Evolutionary conservation across 2,329 filamentous ascomycete genomes (phyloP), one percentile per base, ranked within the genome.

Genomic region (Aspergillus cejpii): DNA sequence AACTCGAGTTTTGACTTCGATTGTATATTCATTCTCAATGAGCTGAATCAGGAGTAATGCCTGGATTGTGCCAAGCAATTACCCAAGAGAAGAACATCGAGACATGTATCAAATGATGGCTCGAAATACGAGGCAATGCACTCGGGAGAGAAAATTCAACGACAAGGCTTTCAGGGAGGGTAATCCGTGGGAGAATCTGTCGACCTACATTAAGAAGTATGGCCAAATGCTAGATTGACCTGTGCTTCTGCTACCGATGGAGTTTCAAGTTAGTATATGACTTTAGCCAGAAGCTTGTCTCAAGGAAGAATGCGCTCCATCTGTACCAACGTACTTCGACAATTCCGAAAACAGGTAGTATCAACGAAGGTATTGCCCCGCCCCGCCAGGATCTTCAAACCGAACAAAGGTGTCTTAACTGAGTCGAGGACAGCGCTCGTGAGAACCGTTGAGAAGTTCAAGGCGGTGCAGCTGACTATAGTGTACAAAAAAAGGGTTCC

Each of bases 11-110:
- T 39, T 14, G 24, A 44, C 21, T 19, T 31, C 11, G 19, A 38
- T 36, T 14, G 31, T 27, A 33, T 36, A 26, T 26, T n/a, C n/a
- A 23, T 41, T 23, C 28, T 33, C 27, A 39, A n/a, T n/a, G n/a
- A 17, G n/a, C 20, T 50, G 52, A 50, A 57, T 52, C 50, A 56
- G 50, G 48, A 49, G 51, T 45, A n/a, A 24, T 38, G 31, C 39
- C 37, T 48, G 41, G 43, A 40, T 37, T 17, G 20, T 33, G 21
- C 33, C 19, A 40, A 33, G n/a, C 26, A 41, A 41, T 48, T 51
- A 53, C 24, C 42, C 41, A 37, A 40, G 33, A 21, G 19, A 19
- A 24, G 23, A 23, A 19, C 34, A 29, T 47, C 38, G 41, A 53
- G 41, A 52, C 50, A 56, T 49, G 43, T 38, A 34, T 37, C 31